These are phyloP conservation scores for Exophiala oligosperma DNA, from an alignment of 2,329 filamentous ascomycete species.

Conservation along the genomic window DNA sequence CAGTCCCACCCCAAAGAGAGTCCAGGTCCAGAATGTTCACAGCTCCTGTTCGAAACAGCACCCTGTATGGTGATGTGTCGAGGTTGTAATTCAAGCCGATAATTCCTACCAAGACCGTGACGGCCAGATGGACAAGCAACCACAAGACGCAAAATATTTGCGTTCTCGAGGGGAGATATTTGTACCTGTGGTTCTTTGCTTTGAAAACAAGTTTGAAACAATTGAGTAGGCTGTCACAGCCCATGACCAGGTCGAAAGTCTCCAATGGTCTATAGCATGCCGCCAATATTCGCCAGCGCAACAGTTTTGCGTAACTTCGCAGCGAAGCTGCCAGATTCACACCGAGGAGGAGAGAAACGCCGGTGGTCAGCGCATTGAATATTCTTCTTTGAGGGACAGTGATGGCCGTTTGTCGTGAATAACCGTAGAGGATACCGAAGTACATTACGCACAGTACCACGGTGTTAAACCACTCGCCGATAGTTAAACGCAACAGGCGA, in stretches of 20 bases:
- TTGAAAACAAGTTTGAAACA: slow-evolving; percentile 23
- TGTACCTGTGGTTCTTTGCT: slow-evolving; percentile 11
- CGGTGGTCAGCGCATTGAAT: slow-evolving; percentile 26
- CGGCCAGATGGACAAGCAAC: slow-evolving; percentile 23
- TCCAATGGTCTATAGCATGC: slow-evolving; percentile 21
- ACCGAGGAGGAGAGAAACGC: slow-evolving; percentile 19
- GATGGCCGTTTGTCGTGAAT: slow-evolving; percentile 14
- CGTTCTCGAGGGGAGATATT: slow-evolving; percentile 19
- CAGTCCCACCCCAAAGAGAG: slow-evolving; percentile 7
- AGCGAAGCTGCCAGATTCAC: slow-evolving; percentile 25
- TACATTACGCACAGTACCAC: slow-evolving; percentile 17
- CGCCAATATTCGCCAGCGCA: slow-evolving; percentile 25
- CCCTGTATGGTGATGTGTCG: slow-evolving; percentile 11
- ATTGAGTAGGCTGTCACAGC: slow-evolving; percentile 23
- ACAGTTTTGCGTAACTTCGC: slow-evolving; percentile 23
- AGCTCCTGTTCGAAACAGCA: slow-evolving; percentile 10
- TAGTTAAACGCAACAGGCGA: slow-evolving; percentile 20
- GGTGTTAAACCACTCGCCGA: slow-evolving; percentile 25
- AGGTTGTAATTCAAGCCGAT: slow-evolving; percentile 28
- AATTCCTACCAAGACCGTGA: slow-evolving; percentile 25
- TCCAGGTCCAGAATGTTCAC: slow-evolving; percentile 21
- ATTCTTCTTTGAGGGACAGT: slow-evolving; percentile 15
- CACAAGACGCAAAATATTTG: slow-evolving; percentile 23
- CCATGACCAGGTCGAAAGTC: slow-evolving; percentile 27
- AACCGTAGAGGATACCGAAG: slow-evolving; percentile 20